phyloP scores from a whole-genome alignment of 2,329 filamentous ascomycete genomes.

The Calonectria multiphialidica region DNA sequence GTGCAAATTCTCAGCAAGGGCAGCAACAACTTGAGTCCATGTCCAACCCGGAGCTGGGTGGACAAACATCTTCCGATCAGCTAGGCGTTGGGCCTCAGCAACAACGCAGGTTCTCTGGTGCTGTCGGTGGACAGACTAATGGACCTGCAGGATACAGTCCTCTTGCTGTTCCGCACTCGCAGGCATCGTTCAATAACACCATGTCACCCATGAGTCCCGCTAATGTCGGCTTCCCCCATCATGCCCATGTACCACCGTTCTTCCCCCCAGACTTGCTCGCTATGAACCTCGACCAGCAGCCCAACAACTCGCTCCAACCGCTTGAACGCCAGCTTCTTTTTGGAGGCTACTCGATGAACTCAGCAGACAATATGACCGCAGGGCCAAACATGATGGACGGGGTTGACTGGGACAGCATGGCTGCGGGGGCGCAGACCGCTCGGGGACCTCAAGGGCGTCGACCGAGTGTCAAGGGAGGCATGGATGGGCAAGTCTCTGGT shows the following conservation, averaged over 20 bases:
- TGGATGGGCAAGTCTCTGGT: slow-evolving; percentile 44
- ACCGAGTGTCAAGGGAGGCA: slow-evolving; percentile 44
- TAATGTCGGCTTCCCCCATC: slow-evolving; percentile 55
- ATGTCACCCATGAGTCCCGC: slow-evolving; percentile 67
- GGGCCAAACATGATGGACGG: slow-evolving; percentile 56
- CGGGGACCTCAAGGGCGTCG: slow-evolving; percentile 43
- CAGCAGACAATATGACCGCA: slow-evolving; percentile 50
- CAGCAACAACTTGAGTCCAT: slow-evolving; percentile 38
- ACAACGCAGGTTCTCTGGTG: slow-evolving; percentile 57
- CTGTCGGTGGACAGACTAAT: slow-evolving; percentile 56
- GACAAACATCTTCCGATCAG: slow-evolving; percentile 15
- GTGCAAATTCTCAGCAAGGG: slow-evolving; percentile 22
- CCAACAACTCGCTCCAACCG: slow-evolving; percentile 70
- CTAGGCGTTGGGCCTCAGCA: slow-evolving; percentile 35
- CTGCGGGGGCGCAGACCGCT: slow-evolving; percentile 46
- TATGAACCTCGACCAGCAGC: slow-evolving; percentile 62
- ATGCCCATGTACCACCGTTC: slow-evolving; percentile 53
- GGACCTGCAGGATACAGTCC: slow-evolving; percentile 55
- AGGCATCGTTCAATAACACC: slow-evolving; percentile 58
- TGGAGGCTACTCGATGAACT: slow-evolving; percentile 74
- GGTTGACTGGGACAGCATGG: slow-evolving; percentile 58
- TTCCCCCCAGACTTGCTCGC: slow-evolving; percentile 67
- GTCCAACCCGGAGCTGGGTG: slow-evolving; percentile 30
- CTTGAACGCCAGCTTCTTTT: slow-evolving; percentile 84
- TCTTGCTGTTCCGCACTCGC: slow-evolving; percentile 56